Percentiles rank a stretch among this genome's conserved stretches.
Conservation (phyloP, 345 rosid genomes). For the Populus deltoides region DNA sequence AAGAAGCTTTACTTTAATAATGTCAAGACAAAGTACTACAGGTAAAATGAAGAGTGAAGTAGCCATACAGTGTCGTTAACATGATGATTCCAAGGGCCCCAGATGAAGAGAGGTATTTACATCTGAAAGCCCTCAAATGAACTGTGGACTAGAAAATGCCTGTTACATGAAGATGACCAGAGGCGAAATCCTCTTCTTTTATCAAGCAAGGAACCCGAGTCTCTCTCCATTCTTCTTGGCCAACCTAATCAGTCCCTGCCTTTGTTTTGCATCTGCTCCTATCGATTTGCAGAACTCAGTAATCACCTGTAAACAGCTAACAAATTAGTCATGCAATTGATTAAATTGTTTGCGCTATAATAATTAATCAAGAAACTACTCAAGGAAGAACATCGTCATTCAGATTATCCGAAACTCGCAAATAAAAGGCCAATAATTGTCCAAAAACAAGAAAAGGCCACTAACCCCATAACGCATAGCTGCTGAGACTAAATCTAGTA, state of each 20-base stretch:
- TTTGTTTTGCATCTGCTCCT: slow-evolving; percentile 94
- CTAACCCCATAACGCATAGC: not conserved
- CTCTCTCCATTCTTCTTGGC: slow-evolving; percentile 98
- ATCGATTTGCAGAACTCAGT: slow-evolving; percentile 94
- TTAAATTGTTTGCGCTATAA: not conserved
- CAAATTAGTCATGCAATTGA: not conserved
- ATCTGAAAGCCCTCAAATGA: slow-evolving; percentile 9
- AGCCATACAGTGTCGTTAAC: slow-evolving; percentile 3
- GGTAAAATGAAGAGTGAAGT: slow-evolving; percentile 12
- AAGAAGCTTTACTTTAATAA: not conserved
- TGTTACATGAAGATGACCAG: slow-evolving; percentile 4
- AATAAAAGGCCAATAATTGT: not conserved
- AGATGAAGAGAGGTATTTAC: slow-evolving; percentile 18
- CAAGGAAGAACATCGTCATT: not conserved
- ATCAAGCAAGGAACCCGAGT: slow-evolving; percentile 89
- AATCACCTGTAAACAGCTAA: slow-evolving; percentile 53
- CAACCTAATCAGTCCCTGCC: slow-evolving; percentile 90
- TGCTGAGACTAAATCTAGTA: not conserved
- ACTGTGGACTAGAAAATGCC: slow-evolving; percentile 7
- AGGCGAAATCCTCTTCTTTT: not conserved
- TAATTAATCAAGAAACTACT: not conserved
- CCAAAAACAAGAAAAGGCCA: not conserved
- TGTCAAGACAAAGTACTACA: slow-evolving; percentile 10
- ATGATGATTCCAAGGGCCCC: slow-evolving; percentile 9
- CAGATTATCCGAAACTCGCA: not conserved